phyloP scores from a whole-genome alignment of 139 green algal species.

The Mesotaenium endlicherianum region DNA sequence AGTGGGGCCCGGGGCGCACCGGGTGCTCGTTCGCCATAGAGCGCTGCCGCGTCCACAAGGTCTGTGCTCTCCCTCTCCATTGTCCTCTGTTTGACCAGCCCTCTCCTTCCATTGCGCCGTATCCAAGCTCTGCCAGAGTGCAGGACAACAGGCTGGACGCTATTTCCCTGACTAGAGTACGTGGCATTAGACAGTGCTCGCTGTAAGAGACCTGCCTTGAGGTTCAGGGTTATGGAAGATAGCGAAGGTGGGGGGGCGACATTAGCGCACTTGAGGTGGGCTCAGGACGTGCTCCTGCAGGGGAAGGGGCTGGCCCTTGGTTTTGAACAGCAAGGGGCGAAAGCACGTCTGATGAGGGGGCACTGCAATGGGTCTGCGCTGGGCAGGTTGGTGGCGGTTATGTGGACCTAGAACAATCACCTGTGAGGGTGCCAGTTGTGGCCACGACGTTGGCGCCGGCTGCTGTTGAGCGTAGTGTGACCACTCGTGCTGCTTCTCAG shows the following conservation, averaged over 20 bases:
- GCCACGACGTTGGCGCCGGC: conserved; percentile 76
- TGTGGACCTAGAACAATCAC: conserved; percentile 66
- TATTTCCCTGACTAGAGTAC: too few relatives aligned
- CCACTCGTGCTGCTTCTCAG: conserved; percentile 62
- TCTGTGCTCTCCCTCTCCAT: neutral
- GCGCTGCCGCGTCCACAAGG: conserved; percentile 69
- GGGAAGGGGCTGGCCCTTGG: too few relatives aligned
- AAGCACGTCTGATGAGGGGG: too few relatives aligned
- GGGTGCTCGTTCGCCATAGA: conserved; percentile 62
- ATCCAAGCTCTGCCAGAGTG: neutral
- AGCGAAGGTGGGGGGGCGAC: too few relatives aligned
- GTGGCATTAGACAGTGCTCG: too few relatives aligned
- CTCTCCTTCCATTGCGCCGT: neutral
- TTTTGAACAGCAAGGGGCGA: too few relatives aligned
- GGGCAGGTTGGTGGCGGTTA: conserved; percentile 6
- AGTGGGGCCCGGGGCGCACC: conserved; percentile 63
- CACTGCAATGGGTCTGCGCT: too few relatives aligned
- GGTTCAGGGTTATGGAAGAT: too few relatives aligned
- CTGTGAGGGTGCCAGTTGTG: conserved; percentile 43
- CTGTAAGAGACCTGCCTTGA: too few relatives aligned
- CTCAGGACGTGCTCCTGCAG: too few relatives aligned
- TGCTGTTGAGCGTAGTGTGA: conserved; percentile 65
- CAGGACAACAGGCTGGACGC: neutral
- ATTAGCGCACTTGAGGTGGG: too few relatives aligned
- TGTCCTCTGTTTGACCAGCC: neutral